A percentile compares a stretch with the other conserved stretches of the same genome.
These are phyloP conservation scores for Parasitella parasitica DNA, from an alignment of 371 early-diverging fungal species.

Conservation along the genomic window DNA sequence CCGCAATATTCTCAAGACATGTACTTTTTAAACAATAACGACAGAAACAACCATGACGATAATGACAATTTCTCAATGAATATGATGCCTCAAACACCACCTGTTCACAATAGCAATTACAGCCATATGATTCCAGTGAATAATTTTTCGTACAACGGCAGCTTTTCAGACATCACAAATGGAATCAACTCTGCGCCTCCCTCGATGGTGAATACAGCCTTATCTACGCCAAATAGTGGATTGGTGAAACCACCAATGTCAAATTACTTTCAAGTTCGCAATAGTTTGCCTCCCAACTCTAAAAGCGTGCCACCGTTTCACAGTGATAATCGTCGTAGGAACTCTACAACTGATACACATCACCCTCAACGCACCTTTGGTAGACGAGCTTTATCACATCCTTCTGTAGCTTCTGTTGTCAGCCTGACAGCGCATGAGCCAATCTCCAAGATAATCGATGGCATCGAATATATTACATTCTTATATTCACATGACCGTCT, in stretches of 20 bases:
- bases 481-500: constrained; percentile 63
- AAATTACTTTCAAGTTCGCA: neutral
- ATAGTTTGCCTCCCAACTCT: constrained; percentile 1
- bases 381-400: constrained; percentile 37
- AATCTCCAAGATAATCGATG: constrained; percentile 40
- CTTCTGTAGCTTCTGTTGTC: constrained; percentile 48
- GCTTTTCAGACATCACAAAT: neutral
- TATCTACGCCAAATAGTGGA: constrained; percentile 2
- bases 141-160: neutral
- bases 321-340: neutral
- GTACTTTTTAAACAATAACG: neutral
- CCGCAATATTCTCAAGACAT: neutral
- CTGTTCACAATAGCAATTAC: neutral
- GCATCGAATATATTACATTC: constrained; percentile 67
- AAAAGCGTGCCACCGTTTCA: neutral
- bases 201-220: neutral
- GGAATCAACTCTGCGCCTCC: neutral
- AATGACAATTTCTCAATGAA: neutral
- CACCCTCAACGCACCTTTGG: constrained; percentile 8
- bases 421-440: constrained; percentile 56
- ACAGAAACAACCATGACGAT: neutral
- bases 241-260: constrained; percentile 3
- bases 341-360: neutral
- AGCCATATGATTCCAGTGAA: neutral
- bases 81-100: constrained; percentile 2